Evolutionary conservation across 1,284 basidiomycete genomes (phyloP).

Genomic region (Cutaneotrichosporon arboriforme): DNA sequence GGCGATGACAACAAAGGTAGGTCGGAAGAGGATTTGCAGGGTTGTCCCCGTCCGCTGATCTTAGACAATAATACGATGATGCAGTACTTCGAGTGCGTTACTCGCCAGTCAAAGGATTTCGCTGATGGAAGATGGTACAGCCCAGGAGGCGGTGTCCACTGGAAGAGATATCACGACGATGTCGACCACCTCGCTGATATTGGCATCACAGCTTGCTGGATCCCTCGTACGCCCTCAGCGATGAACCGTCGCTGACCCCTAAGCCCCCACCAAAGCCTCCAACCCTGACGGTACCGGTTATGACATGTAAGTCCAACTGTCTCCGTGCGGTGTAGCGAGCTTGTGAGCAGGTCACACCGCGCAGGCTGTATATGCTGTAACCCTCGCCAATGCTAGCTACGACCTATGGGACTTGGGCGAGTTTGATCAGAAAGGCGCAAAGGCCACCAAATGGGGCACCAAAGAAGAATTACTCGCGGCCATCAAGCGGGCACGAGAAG

Average conservation of each 20-base stretch:
- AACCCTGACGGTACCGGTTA: constrained; percentile 45
- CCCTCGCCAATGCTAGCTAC: constrained; percentile 45
- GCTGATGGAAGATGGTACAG: constrained; percentile 35
- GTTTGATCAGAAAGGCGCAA: constrained; percentile 77
- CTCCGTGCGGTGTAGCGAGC: too few relatives aligned
- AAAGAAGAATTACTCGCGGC: constrained; percentile 71
- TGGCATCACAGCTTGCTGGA: constrained; percentile 76
- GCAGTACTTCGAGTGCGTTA: constrained; percentile 45
- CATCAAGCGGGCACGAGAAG: constrained; percentile 50
- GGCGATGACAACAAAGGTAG: constrained; percentile 13
- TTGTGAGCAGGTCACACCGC: too few relatives aligned
- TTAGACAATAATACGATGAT: constrained; percentile 45
- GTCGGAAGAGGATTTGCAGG: neutral
- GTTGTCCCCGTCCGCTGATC: neutral
- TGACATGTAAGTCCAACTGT: constrained; percentile 34
- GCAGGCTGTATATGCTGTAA: too few relatives aligned
- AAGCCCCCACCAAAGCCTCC: constrained; percentile 45
- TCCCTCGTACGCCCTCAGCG: constrained; percentile 51
- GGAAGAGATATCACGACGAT: constrained; percentile 71
- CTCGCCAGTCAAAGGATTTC: neutral
- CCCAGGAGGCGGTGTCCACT: constrained; percentile 48
- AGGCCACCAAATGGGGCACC: constrained; percentile 83
- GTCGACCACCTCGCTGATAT: constrained; percentile 63
- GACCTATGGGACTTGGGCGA: constrained; percentile 85
- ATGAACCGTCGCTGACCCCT: constrained; percentile 8